Conservation (phyloP, 768 basidiomycete species). For the Tylopilus rubrobrunneus region DNA sequence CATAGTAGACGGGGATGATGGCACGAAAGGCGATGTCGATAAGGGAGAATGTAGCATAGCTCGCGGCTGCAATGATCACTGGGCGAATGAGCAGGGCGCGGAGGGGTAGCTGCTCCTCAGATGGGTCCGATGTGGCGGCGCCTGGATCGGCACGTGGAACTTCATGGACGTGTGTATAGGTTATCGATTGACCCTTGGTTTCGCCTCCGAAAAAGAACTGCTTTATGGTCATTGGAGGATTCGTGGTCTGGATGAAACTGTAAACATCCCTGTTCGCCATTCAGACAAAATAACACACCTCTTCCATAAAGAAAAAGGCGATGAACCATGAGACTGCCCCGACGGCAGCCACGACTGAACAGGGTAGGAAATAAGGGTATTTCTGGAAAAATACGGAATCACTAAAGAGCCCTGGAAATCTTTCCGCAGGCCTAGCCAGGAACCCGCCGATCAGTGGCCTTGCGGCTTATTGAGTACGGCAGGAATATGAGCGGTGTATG, state of each 20-base stretch:
- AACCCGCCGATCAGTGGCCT: constrained; percentile 72
- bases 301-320: constrained; percentile 50
- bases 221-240: constrained; percentile 7
- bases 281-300: constrained; percentile 32
- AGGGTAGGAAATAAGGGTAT: constrained; percentile 74
- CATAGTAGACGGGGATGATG: constrained; percentile 31
- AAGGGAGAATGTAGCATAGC: constrained; percentile 59
- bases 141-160: not conserved
- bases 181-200: not conserved
- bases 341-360: constrained; percentile 57
- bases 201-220: constrained; percentile 15
- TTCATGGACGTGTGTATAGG: not conserved
- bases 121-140: not conserved
- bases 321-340: constrained; percentile 48
- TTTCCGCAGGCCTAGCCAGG: constrained; percentile 60
- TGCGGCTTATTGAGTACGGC: not conserved
- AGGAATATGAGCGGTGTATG: no score
- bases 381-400: constrained; percentile 24
- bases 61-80: constrained; percentile 54
- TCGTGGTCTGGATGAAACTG: constrained; percentile 11
- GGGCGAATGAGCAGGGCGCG: constrained; percentile 42
- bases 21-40: constrained; percentile 62
- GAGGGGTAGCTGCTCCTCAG: constrained; percentile 17
- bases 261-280: not conserved
- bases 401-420: constrained; percentile 44